These are phyloP conservation scores for Macrotyloma uniflorum DNA, from an alignment of 306 rosid species.

Conservation along the genomic window DNA sequence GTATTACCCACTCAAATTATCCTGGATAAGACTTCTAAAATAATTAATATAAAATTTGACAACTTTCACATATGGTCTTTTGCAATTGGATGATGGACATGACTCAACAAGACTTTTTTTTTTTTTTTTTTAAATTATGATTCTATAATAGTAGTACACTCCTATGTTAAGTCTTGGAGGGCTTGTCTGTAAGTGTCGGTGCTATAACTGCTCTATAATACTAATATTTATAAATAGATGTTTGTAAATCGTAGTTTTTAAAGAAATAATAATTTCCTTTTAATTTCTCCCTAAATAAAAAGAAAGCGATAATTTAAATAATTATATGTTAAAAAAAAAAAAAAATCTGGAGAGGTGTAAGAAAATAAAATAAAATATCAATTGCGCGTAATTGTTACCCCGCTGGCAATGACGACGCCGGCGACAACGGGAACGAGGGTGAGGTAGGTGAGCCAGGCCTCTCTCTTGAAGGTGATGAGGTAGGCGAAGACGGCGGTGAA, in stretches of 20 bases:
- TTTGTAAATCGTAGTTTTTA: neutral
- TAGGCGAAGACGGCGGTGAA: slow-evolving; percentile 97
- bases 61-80: too few species aligned
- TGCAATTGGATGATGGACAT: too few species aligned
- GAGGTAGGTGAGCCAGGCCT: slow-evolving; percentile 93
- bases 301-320: neutral
- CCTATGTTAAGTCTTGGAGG: neutral
- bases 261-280: neutral
- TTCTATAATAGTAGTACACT: too few species aligned
- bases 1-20: neutral
- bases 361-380: too few species aligned
- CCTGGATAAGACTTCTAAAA: too few species aligned
- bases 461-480: slow-evolving; percentile 82
- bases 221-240: neutral
- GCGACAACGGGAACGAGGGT: slow-evolving; percentile 93
- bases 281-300: neutral
- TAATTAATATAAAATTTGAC: too few species aligned
- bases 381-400: slow-evolving; percentile 43
- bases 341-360: neutral
- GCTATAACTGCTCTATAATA: neutral
- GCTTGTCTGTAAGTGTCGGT: neutral
- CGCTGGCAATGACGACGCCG: slow-evolving; percentile 96
- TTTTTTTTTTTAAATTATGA: too few species aligned
- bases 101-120: too few species aligned
- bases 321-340: neutral